Evolutionary conservation across 257 asterid species (phyloP), one percentile per base, ranked within the genome.

Genomic region (Primulina tabacum): DNA sequence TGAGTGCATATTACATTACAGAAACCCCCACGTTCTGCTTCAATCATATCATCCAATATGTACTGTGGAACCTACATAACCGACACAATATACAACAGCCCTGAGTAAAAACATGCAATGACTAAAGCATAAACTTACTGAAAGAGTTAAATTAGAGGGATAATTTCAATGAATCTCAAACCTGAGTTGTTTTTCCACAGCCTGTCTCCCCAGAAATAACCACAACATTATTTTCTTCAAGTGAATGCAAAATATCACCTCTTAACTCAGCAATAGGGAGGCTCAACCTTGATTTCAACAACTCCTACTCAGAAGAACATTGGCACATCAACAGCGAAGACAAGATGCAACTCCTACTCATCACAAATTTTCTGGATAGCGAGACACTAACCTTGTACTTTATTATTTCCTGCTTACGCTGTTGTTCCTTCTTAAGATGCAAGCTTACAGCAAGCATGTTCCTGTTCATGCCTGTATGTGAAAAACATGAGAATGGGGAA

Each of bases 181-280:
- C 99, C 99, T 93, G 99, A 73, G 99, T 93, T 73, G 97, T 93
- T 85, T 93, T 93, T 64, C 99, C 99, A 71, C 97, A 93, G 66
- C 99, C 99, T 37, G 99, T 93, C 87, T 93, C 99, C 58, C 99
- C 99, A 77, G 89, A 90, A 76, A 93, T 84, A 71, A 93, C 97
- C 79, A 91, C 80, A 74, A 89, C 97, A 74, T 84, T 80, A 71
- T 83, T 93, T 76, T 83, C 85, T 77, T 83, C 89, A 52, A 93
- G 91, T 66, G 82, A 80, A 77, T 69, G 83, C 69, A 93, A 74
- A 72, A 93, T 85, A 56, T 90, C 83, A 68, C 81, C 89, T 81
- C 85, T 93, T 83, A 87, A 70, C 76, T 83, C 94, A 72, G 92
- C 81, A 77, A 93, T 87, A 79, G 97, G 99, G 80, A 93, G 99